phyloP scores from a whole-genome alignment of 441 rosid species.

The Heliophila coronopifolia region DNA sequence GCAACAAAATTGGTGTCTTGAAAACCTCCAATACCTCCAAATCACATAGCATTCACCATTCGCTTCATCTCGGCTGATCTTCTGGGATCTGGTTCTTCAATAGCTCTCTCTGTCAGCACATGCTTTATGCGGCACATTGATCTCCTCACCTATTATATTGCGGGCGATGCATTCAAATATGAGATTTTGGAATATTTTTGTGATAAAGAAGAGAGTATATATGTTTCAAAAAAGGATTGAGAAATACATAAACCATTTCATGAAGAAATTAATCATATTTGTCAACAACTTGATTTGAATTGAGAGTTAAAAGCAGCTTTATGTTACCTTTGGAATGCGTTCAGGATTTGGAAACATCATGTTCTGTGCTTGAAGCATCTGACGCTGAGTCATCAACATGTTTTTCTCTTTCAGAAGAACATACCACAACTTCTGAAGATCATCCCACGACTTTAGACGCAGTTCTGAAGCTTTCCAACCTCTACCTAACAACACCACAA shows the following conservation, averaged over 20 bases:
- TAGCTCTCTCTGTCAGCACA: conserved; percentile 81
- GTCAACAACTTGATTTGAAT: background rate
- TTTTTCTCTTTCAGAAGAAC: conserved; percentile 89
- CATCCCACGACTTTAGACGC: conserved; percentile 88
- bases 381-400: conserved; percentile 88
- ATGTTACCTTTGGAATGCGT: conserved; percentile 68
- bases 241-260: no score
- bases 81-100: conserved; percentile 77
- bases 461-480: conserved; percentile 96
- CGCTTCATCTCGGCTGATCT: conserved; percentile 89
- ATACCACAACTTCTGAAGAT: conserved; percentile 90
- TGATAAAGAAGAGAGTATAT: no score
- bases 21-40: no score
- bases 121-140: conserved; percentile 89
- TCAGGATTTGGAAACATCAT: conserved; percentile 54
- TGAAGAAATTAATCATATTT: background rate
- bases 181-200: background rate
- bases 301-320: background rate
- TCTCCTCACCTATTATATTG: conserved; percentile 58
- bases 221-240: background rate
- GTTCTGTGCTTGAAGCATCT: conserved; percentile 61
- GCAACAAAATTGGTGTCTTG: background rate
- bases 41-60: conserved; percentile 79
- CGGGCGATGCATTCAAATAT: background rate
- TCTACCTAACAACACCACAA: conserved; percentile 54